Percentiles rank a stretch among this genome's conserved stretches.
phyloP scores from a whole-genome alignment of 2,329 filamentous ascomycete genomes.

The Dactylellina parvicollis region DNA sequence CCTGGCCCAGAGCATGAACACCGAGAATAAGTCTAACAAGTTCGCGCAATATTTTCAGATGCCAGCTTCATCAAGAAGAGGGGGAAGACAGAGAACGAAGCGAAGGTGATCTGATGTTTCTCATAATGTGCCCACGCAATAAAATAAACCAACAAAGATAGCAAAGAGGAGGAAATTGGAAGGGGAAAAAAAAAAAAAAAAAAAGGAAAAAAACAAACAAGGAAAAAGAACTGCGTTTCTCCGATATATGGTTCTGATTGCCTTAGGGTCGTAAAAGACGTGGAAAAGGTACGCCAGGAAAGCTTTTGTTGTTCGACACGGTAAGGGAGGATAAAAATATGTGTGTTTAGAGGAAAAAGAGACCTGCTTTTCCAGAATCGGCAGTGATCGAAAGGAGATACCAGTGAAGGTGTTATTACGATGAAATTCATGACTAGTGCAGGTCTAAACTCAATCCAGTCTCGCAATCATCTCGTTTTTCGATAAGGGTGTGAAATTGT shows the following conservation, averaged over 20 bases:
- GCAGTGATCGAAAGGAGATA: slow-evolving; percentile 56
- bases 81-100: slow-evolving; percentile 50
- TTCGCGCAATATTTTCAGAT: slow-evolving; percentile 55
- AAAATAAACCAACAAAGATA: too few species aligned
- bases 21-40: slow-evolving; percentile 55
- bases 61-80: slow-evolving; percentile 55
- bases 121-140: slow-evolving; percentile 52
- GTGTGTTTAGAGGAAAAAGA: slow-evolving; percentile 48
- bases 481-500: slow-evolving; percentile 88
- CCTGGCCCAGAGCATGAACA: slow-evolving; percentile 55
- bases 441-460: slow-evolving; percentile 73
- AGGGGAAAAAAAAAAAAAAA: slow-evolving; percentile 18
- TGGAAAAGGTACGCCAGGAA: slow-evolving; percentile 49
- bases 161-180: slow-evolving; percentile 25
- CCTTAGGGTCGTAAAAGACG: slow-evolving; percentile 41
- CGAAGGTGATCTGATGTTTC: slow-evolving; percentile 53
- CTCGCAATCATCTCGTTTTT: slow-evolving; percentile 98
- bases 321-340: slow-evolving; percentile 49
- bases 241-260: slow-evolving; percentile 41
- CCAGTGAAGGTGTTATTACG: slow-evolving; percentile 56
- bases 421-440: slow-evolving; percentile 57
- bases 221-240: slow-evolving; percentile 40
- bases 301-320: slow-evolving; percentile 41
- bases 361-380: slow-evolving; percentile 52
- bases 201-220: slow-evolving; percentile 11